These are phyloP conservation scores for Populus davidiana DNA, from an alignment of 345 rosid species.

Conservation along the genomic window DNA sequence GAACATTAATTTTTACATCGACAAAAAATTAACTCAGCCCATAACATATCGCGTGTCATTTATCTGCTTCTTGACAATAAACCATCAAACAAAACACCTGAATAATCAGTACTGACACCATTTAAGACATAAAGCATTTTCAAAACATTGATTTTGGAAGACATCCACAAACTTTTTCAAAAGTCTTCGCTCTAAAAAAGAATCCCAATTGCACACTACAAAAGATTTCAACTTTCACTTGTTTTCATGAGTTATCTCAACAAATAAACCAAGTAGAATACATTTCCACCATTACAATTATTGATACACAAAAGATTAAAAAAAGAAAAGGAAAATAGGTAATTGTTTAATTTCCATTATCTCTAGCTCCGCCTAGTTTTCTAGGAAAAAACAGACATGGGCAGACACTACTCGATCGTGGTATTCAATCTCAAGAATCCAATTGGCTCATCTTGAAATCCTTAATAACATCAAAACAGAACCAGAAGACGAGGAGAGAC, in stretches of 20 bases:
- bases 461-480: not conserved
- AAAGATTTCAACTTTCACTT: too few species aligned
- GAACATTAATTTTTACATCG: too few species aligned
- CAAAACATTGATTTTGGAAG: not conserved
- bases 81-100: not conserved
- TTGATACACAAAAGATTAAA: not conserved
- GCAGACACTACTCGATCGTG: too few species aligned
- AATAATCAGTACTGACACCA: not conserved
- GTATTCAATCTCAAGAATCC: too few species aligned
- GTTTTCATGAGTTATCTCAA: too few species aligned
- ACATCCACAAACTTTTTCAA: not conserved
- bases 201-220: not conserved
- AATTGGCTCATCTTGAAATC: not conserved
- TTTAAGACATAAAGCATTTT: not conserved
- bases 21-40: too few species aligned
- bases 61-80: slow-evolving; percentile 40
- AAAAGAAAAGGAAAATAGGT: not conserved
- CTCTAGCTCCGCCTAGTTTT: too few species aligned
- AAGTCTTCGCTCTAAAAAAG: not conserved
- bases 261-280: too few species aligned
- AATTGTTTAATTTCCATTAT: too few species aligned
- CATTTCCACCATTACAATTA: too few species aligned
- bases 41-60: too few species aligned
- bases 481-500: slow-evolving; percentile 84
- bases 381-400: too few species aligned